Base-by-base conservation (phyloP, 1,284 basidiomycete species). In the Ganoderma lucidum region DNA sequence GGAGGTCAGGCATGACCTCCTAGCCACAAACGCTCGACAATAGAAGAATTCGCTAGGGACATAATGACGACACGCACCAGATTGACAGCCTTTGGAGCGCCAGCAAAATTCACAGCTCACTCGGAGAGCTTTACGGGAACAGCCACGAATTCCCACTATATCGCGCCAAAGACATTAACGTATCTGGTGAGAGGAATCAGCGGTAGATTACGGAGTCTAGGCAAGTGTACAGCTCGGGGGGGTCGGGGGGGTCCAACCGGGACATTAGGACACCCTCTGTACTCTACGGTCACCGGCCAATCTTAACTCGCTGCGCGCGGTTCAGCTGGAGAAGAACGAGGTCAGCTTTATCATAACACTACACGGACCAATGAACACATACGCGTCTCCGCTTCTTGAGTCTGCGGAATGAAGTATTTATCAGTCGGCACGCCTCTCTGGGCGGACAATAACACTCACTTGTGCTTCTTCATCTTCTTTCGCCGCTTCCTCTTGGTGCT, bases 381-480 rank as follows among this genome's bases (percentile, higher is more conserved):
- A 88, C 87, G 75, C 83, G 86, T 85, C 88, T 81, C 71, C 88
- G 83, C 81, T 90, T 90, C 85, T 84, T 88, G 66, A 89, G 82
- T 80, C 88, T 89, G 65, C 10, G 66, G 61, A 66, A 74, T 30
- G 62, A 59, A 23, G 51, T 28, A 60, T 64, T 48, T 28, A 60
- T 64, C 51, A 61, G 65, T 62, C 3, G 17, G 8, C 42, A 28
- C 30, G 35, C 51, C 32, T 30, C 35, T 14, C 14, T 45, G 42
- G n/a, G 62, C 41, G 60, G 48, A 71, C 63, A 65, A 63, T 73
- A 64, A 30, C 64, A 84, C 91, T 80, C 78, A 94, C 93, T 95
- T 95, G 78, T 95, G 94, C 82, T 94, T 95, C 87, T 92, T 93
- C 92, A 95, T 95, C 88, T 94, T 95, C 87, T 89, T 93, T 83